These are phyloP conservation scores for Fimicolochytrium jonesii DNA, from an alignment of 192 early-diverging fungal species.

Conservation along the genomic window DNA sequence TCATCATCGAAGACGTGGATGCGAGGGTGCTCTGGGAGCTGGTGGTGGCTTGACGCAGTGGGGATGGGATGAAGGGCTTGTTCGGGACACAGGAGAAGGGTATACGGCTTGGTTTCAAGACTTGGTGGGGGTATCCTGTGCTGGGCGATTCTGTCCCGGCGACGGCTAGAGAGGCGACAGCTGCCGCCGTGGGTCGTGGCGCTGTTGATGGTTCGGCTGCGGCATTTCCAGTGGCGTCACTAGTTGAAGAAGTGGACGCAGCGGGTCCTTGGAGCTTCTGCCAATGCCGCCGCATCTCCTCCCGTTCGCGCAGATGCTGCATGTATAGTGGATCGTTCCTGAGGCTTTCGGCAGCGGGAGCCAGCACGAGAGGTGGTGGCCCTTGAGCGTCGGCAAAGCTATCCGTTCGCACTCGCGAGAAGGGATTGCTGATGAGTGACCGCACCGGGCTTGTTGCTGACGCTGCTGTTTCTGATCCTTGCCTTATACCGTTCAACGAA, in stretches of 20 bases:
- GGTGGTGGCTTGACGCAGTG: background rate
- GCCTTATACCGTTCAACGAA: background rate
- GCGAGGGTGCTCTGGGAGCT: background rate
- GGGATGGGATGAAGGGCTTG: background rate
- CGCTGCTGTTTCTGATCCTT: background rate
- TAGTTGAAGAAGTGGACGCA: background rate
- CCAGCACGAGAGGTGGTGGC: background rate
- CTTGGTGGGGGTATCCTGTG: background rate
- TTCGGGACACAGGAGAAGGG: background rate
- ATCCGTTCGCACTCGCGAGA: background rate
- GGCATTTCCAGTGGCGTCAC: background rate
- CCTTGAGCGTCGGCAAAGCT: background rate
- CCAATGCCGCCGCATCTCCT: constrained; percentile 21
- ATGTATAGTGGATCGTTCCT: background rate
- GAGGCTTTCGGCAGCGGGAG: background rate
- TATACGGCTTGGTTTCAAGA: background rate
- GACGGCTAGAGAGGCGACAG: too few species aligned
- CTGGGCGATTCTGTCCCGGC: background rate
- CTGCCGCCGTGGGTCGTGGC: background rate
- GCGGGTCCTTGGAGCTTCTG: background rate
- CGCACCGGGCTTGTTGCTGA: background rate
- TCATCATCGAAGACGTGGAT: background rate
- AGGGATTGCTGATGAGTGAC: background rate
- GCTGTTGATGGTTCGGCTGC: background rate
- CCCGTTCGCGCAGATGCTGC: constrained; percentile 13